A percentile compares a stretch with the other conserved stretches of the same genome.
Evolutionary conservation across 176 grass and related monocot species (phyloP).

Genomic region (Oryza brachyantha): DNA sequence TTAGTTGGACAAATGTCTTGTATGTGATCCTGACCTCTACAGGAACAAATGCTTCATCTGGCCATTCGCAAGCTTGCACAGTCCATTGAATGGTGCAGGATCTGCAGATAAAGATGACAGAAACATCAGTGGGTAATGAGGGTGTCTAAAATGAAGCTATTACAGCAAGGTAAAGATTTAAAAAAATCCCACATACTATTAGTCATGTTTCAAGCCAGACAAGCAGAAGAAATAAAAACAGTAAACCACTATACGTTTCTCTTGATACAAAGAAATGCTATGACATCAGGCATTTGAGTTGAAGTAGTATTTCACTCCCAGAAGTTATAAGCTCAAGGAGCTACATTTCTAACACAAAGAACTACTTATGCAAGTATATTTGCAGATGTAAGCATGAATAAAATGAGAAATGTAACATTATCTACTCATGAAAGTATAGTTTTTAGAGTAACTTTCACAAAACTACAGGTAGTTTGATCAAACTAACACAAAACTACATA

Average conservation of each 20-base stretch:
- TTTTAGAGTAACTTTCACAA: no score
- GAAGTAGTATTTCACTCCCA: not conserved
- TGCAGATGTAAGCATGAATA: not conserved
- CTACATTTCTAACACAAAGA: not conserved
- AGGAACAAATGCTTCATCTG: conserved; percentile 75
- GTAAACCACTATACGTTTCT: not conserved
- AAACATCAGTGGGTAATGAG: conserved; percentile 2
- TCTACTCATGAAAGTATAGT: not conserved
- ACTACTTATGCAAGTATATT: not conserved
- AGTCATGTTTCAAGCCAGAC: not conserved
- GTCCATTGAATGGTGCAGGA: conserved; percentile 54
- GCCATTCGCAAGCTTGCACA: conserved; percentile 70
- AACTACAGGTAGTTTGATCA: no score
- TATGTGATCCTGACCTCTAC: conserved; percentile 24
- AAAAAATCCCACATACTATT: conserved; percentile 5
- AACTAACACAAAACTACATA: no score
- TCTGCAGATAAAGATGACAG: conserved; percentile 48
- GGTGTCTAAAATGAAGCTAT: not conserved
- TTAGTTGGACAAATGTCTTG: conserved; percentile 23
- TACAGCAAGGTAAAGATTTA: not conserved
- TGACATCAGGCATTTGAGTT: not conserved
- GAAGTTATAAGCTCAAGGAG: not conserved
- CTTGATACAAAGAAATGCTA: not conserved
- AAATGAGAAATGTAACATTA: not conserved
- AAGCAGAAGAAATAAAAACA: conserved; percentile 1